Conservation (phyloP, 2,329 filamentous ascomycete species). For the Plenodomus biglobosus region DNA sequence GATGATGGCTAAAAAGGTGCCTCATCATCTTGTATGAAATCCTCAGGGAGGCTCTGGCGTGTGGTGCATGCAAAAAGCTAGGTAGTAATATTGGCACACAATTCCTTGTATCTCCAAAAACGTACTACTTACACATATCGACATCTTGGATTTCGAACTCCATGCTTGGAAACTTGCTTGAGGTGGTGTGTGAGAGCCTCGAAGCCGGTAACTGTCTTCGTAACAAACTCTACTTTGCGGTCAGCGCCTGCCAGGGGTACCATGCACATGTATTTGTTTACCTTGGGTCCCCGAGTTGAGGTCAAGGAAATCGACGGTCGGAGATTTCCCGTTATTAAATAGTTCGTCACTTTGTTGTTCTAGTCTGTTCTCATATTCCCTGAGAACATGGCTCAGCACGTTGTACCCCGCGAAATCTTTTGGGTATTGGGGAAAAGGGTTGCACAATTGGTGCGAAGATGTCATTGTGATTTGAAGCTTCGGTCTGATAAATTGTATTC, state of each 20-base stretch:
- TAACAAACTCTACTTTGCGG: background rate
- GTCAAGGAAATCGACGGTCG: background rate
- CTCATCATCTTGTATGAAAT: constrained; percentile 21
- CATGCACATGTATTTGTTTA: no score
- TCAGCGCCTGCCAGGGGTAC: background rate
- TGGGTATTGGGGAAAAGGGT: no score
- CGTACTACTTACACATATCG: constrained; percentile 16
- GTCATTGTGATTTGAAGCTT: no score
- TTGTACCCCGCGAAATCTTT: no score
- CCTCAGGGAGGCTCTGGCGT: constrained; percentile 16
- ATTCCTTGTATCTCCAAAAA: background rate
- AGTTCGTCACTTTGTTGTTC: background rate
- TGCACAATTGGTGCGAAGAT: no score
- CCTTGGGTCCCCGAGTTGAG: background rate
- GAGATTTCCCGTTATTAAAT: background rate
- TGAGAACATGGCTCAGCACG: background rate
- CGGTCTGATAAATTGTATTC: no score
- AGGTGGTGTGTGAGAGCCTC: background rate
- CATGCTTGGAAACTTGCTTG: constrained; percentile 4
- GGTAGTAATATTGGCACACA: constrained; percentile 3
- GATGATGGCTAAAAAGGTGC: constrained; percentile 30
- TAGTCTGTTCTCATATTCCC: background rate
- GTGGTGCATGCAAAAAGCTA: constrained; percentile 21
- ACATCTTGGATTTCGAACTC: constrained; percentile 12
- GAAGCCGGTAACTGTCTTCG: background rate